phyloP scores from a whole-genome alignment of 345 rosid species.

The Microcos paniculata region DNA sequence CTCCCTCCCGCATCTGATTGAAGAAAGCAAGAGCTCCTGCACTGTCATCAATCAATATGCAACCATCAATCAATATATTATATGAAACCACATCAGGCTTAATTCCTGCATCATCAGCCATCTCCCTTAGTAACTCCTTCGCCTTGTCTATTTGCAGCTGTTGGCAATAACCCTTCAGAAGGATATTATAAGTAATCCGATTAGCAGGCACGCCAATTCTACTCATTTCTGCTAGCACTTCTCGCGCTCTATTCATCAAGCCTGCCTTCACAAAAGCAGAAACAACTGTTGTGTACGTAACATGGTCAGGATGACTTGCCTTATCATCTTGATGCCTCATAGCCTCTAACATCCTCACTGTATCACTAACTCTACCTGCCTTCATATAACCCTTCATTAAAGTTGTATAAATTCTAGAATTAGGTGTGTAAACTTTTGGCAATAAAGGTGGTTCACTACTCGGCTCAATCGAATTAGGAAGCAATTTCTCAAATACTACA shows the following conservation, averaged over 20 bases:
- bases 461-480: slow-evolving; percentile 54
- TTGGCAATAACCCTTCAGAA: slow-evolving; percentile 89
- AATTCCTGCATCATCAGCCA: slow-evolving; percentile 56
- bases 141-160: slow-evolving; percentile 74
- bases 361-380: slow-evolving; percentile 65
- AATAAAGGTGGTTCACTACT: slow-evolving; percentile 58
- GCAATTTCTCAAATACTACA: slow-evolving; percentile 56
- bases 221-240: slow-evolving; percentile 80
- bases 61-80: slow-evolving; percentile 85
- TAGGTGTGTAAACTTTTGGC: slow-evolving; percentile 59
- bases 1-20: slow-evolving; percentile 79
- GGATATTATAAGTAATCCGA: slow-evolving; percentile 79
- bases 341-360: slow-evolving; percentile 82
- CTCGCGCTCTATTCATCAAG: slow-evolving; percentile 75
- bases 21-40: slow-evolving; percentile 79
- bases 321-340: slow-evolving; percentile 70
- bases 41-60: slow-evolving; percentile 80
- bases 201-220: slow-evolving; percentile 80
- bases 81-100: slow-evolving; percentile 88
- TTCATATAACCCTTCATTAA: slow-evolving; percentile 98
- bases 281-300: slow-evolving; percentile 84
- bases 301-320: slow-evolving; percentile 81
- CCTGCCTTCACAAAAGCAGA: slow-evolving; percentile 85
- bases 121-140: slow-evolving; percentile 67
- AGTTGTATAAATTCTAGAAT: slow-evolving; percentile 82